Percentiles rank a stretch among this genome's conserved stretches.
These are phyloP conservation scores for Geotrichum restrictum DNA, from an alignment of 1,139 yeast genomes.

Conservation along the genomic window DNA sequence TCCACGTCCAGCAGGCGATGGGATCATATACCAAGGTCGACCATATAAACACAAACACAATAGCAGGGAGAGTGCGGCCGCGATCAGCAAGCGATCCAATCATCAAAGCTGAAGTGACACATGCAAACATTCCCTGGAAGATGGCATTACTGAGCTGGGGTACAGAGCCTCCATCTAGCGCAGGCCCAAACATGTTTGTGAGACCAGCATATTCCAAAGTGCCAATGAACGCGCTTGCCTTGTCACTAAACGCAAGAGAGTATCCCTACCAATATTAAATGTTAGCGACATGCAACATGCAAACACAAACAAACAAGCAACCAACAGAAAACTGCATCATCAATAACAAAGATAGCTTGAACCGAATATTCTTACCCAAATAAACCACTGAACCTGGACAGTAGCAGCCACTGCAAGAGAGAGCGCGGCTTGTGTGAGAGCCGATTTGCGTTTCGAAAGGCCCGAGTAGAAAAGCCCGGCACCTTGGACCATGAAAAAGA, in stretches of 20 bases:
- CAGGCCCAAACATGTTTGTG: slow-evolving; percentile 36
- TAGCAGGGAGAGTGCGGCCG: slow-evolving; percentile 54
- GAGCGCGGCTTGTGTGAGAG: slow-evolving; percentile 52
- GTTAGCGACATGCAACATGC: too few species aligned
- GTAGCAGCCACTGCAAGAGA: slow-evolving; percentile 47
- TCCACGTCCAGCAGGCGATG: slow-evolving; percentile 65
- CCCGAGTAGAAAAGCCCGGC: slow-evolving; percentile 56
- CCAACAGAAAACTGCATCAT: too few species aligned
- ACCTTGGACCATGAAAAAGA: slow-evolving; percentile 13
- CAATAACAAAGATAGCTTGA: too few species aligned
- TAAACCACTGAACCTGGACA: slow-evolving; percentile 51
- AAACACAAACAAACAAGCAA: too few species aligned
- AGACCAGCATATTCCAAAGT: slow-evolving; percentile 44
- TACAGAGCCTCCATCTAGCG: slow-evolving; percentile 43
- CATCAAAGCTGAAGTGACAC: slow-evolving; percentile 51
- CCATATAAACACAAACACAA: slow-evolving; percentile 54
- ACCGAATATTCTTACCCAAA: slow-evolving; percentile 29
- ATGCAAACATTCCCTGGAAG: slow-evolving; percentile 51
- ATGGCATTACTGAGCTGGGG: slow-evolving; percentile 43
- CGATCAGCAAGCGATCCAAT: slow-evolving; percentile 59
- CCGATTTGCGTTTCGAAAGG: slow-evolving; percentile 52
- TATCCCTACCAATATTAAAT: slow-evolving; percentile 41
- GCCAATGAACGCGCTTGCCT: slow-evolving; percentile 47
- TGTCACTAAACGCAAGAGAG: slow-evolving; percentile 46
- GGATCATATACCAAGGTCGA: slow-evolving; percentile 56